Base-by-base conservation (phyloP, 805 yeast species). In the Spathaspora arborariae region DNA sequence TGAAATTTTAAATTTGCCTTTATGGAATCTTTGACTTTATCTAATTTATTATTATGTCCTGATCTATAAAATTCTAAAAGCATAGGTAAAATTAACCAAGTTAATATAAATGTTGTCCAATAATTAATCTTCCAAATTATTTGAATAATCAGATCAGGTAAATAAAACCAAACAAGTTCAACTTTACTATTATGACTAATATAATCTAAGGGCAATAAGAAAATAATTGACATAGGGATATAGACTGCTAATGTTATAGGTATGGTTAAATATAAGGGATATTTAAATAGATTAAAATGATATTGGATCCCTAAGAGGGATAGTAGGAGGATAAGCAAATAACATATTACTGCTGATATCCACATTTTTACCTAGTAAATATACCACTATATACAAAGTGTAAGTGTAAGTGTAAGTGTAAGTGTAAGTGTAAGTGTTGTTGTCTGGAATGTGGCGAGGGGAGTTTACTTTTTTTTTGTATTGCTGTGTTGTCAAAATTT, bases 101-200 rank as follows among this genome's bases (percentile, higher is more conserved):
- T 88, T 45, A 88, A 65, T n/a, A 74, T 57, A 56, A 88, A 88
- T 0, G 95, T 85, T 8, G 79, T 65, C 96, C 96, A 88, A 62
- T 88, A 88, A 45, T 84, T 81, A 41, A 79, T 56, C 55, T 85
- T 76, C 96, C 96, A 88, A 35, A 85, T 57, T 4, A 71, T 58
- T n/a, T 81, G 65, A 4, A 85, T 72, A 8, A 72, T 70, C 1
- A 57, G 47, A 45, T 79, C 74, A 1, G 68, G 63, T 38, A 85
- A 51, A 41, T 72, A 73, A 52, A 84, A 73, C 54, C 80, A 63
- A 7, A 36, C 9, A 13, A 60, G 52, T 9, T 67, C 56, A 16
- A 59, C 64, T 19, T 65, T 63, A 20, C 71, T 62, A 42, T 74
- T 65, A 27, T 81, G 74, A 9, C 85, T 78, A 19, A 85, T 76